These are phyloP conservation scores for Globisporangium solare DNA, from an alignment of 352 stramenopile species.

Conservation along the genomic window DNA sequence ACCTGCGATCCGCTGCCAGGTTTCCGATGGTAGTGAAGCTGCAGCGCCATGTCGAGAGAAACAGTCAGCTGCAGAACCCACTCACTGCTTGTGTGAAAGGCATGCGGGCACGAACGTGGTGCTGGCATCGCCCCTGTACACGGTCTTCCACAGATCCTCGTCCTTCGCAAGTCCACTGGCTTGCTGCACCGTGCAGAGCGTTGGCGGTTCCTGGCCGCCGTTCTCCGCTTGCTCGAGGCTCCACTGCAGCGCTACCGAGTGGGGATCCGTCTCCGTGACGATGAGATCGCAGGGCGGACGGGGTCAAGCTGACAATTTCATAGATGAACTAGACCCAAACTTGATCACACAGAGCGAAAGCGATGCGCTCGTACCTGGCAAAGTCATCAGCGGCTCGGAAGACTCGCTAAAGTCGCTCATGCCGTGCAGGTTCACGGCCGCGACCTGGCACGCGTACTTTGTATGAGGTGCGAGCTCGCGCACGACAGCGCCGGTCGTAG, in stretches of 20 bases:
- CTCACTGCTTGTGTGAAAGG: neutral
- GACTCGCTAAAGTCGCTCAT: conserved; percentile 42
- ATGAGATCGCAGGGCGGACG: conserved; percentile 8
- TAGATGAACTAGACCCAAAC: neutral
- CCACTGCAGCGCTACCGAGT: conserved; percentile 9
- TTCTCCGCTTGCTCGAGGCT: neutral
- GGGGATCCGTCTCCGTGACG: neutral
- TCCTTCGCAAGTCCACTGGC: conserved; percentile 9
- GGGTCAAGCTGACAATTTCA: conserved; percentile 16
- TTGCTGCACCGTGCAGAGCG: conserved; percentile 21
- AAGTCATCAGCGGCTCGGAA: conserved; percentile 27
- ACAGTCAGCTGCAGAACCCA: neutral
- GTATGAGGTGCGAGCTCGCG: conserved; percentile 30
- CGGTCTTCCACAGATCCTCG: conserved; percentile 21
- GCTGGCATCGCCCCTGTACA: conserved; percentile 16
- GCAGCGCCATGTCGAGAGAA: neutral
- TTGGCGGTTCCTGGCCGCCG: neutral
- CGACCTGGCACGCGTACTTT: conserved; percentile 39
- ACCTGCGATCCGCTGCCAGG: conserved; percentile 18
- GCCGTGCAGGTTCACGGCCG: conserved; percentile 53
- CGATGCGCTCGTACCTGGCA: conserved; percentile 16
- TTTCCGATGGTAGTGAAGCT: conserved; percentile 13
- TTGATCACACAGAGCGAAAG: neutral
- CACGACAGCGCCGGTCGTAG: conserved; percentile 24
- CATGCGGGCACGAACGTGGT: conserved; percentile 4